Evolutionary conservation across 164 flowering plant genomes (phyloP), one percentile per base, ranked within the genome.

Genomic region (Macadamia tetraphylla): DNA sequence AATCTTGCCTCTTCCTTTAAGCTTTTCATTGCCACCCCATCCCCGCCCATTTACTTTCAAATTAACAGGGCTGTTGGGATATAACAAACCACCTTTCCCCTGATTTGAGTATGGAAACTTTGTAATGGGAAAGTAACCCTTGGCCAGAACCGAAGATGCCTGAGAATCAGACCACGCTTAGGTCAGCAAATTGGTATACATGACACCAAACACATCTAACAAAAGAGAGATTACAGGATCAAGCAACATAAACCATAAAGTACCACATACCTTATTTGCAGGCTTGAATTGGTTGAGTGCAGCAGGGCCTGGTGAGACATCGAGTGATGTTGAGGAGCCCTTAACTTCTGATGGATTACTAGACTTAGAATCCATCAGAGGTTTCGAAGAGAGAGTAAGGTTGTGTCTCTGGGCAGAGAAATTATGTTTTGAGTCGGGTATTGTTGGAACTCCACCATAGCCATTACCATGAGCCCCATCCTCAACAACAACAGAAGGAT

Each of bases 1-100:
- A 13, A 58, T 61, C 65, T 73, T 83, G 68, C 78, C 73, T 73
- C 80, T 73, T 35, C 80, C 56, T 73, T 80, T 85, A 43, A 53
- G 64, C 69, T 80, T 86, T 66, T 83, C 90, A 49, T 53, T 17
- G 8, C 78, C 76, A 51, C 57, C 69, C 81, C 83, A 76, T 49
- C 74, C 79, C 62, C 69, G 72, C 32, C 67, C 75, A 74, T 69
- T 78, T 63, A 77, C 60, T 74, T 78, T 83, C 35, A 44, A 32
- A 75, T 72, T 78, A 30, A 65, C 67, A 59, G 76, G 68, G 53
- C 56, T 67, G 35, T 61, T 79, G 56, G 88, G 77, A 76, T 81
- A 80, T 44, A 77, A 62, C 64, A 78, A 67, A 15, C 82, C 82
- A 70, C 82, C 74, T 65, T 77, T 81, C 23, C 73, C 76, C 30